Conservation (phyloP, 129 eudicot genomes). For the Flaveria trinervia region DNA sequence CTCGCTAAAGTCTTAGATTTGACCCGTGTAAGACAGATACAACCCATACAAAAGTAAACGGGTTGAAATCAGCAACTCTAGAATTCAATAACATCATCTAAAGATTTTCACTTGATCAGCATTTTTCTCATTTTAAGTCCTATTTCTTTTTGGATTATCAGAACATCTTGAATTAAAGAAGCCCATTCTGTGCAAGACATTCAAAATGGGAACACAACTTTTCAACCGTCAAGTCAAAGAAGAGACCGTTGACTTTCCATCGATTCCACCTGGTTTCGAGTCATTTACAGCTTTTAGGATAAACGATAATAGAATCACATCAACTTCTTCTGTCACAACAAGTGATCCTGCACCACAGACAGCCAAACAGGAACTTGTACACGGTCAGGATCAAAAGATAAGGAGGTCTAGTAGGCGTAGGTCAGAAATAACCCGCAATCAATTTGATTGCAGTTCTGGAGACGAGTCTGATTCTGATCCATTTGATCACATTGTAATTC, state of each 20-base stretch:
- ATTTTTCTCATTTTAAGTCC: slow-evolving; percentile 6
- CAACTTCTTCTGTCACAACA: slow-evolving; percentile 49
- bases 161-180: background rate
- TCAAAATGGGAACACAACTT: slow-evolving; percentile 70
- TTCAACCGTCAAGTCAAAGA: slow-evolving; percentile 57
- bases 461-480: slow-evolving; percentile 61
- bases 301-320: slow-evolving; percentile 26
- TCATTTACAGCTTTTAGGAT: slow-evolving; percentile 58
- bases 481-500: slow-evolving; percentile 44
- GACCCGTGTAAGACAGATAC: slow-evolving; percentile 10
- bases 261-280: slow-evolving; percentile 98
- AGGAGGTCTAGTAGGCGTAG: slow-evolving; percentile 62
- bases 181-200: background rate
- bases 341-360: slow-evolving; percentile 39
- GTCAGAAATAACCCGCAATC: slow-evolving; percentile 51
- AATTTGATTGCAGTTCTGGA: slow-evolving; percentile 55
- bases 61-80: background rate
- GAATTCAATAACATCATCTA: background rate
- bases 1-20: background rate
- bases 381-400: slow-evolving; percentile 39
- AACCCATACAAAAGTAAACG: background rate
- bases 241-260: slow-evolving; percentile 60
- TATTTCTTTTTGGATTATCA: slow-evolving; percentile 25
- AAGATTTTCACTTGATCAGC: background rate
- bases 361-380: slow-evolving; percentile 36